These are phyloP conservation scores for Boletus sp. DNA, from an alignment of 768 basidiomycete genomes.

Conservation along the genomic window DNA sequence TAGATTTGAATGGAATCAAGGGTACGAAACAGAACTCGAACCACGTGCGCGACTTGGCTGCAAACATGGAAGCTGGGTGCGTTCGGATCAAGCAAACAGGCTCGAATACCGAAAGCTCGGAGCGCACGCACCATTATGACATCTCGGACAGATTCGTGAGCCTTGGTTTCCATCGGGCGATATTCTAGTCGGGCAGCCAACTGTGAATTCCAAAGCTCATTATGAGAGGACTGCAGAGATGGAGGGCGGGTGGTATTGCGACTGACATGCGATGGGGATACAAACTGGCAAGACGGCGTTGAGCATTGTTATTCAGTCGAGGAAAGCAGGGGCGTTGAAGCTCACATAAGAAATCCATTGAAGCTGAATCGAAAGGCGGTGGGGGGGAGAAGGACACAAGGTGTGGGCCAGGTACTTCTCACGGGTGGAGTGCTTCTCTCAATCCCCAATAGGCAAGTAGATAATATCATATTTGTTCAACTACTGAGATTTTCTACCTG, in stretches of 20 bases:
- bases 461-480: too few species aligned
- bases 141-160: slow-evolving; percentile 62
- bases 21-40: slow-evolving; percentile 77
- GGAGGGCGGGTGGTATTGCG: neutral
- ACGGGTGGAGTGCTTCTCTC: neutral
- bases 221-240: slow-evolving; percentile 12
- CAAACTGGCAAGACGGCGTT: slow-evolving; percentile 40
- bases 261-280: slow-evolving; percentile 50
- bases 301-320: neutral
- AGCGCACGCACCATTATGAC: slow-evolving; percentile 62
- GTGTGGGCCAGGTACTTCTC: neutral
- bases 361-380: neutral
- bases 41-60: slow-evolving; percentile 66
- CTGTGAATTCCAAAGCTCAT: slow-evolving; percentile 32
- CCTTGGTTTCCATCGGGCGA: slow-evolving; percentile 52
- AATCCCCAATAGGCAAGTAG: neutral
- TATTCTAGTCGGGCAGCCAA: slow-evolving; percentile 62
- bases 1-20: slow-evolving; percentile 59
- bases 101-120: neutral
- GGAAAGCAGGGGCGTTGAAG: neutral
- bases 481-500: slow-evolving; percentile 19
- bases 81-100: neutral
- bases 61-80: slow-evolving; percentile 52
- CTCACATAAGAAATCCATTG: slow-evolving; percentile 14
- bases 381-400: too few species aligned